A percentile compares a stretch with the other conserved stretches of the same genome.
These are phyloP conservation scores for Phytophthora pinifolia DNA, from an alignment of 352 stramenopile species.

Conservation along the genomic window DNA sequence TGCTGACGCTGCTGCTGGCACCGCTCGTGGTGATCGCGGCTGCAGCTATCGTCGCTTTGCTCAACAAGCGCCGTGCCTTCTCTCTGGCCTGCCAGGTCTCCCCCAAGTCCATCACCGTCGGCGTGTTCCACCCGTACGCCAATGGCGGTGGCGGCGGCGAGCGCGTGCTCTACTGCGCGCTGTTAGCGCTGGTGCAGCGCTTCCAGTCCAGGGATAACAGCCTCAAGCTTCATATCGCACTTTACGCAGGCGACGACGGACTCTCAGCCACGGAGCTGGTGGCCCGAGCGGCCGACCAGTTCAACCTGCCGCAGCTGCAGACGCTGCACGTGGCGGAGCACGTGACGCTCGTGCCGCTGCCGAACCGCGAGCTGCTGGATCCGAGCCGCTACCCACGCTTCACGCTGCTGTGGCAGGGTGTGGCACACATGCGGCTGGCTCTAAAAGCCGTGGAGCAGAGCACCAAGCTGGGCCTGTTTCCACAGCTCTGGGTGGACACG, in stretches of 20 bases:
- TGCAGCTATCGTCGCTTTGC: constrained; percentile 30
- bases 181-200: constrained; percentile 81
- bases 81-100: constrained; percentile 26
- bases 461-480: constrained; percentile 44
- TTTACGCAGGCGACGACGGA: constrained; percentile 84
- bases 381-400: constrained; percentile 85
- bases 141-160: constrained; percentile 97
- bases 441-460: constrained; percentile 80
- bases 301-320: constrained; percentile 83
- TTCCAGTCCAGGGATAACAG: constrained; percentile 28
- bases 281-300: constrained; percentile 70
- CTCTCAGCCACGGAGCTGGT: constrained; percentile 73
- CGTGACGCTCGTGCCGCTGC: constrained; percentile 78
- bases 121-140: constrained; percentile 95
- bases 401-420: constrained; percentile 96
- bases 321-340: constrained; percentile 46
- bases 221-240: constrained; percentile 35
- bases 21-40: constrained; percentile 28
- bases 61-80: constrained; percentile 46
- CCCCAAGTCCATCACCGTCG: constrained; percentile 53
- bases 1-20: constrained; percentile 19
- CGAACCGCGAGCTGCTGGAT: constrained; percentile 69
- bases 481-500: constrained; percentile 96
- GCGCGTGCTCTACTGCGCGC: constrained; percentile 97
- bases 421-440: constrained; percentile 93